A percentile compares a stretch with the other conserved stretches of the same genome.
Evolutionary conservation across 2,329 filamentous ascomycete species (phyloP).

Genomic region (Cladosporium oxysporum): DNA sequence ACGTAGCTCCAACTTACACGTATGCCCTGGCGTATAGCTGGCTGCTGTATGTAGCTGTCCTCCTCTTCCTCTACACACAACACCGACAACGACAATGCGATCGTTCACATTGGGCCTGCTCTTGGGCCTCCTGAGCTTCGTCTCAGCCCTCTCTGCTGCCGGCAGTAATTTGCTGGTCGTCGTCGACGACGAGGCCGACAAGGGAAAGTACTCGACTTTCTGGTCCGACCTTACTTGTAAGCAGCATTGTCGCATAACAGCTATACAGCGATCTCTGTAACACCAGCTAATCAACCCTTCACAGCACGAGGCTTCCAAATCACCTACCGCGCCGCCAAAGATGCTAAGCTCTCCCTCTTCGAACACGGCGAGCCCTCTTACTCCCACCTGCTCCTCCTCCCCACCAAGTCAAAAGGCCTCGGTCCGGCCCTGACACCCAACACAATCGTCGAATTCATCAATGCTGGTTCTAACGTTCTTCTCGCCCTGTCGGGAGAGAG

Average conservation of each 20-base stretch:
- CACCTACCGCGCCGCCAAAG: conserved; percentile 80
- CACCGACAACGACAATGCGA: conserved; percentile 32
- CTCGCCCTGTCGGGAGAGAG: conserved; percentile 75
- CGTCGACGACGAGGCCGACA: conserved; percentile 78
- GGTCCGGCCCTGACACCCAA: conserved; percentile 86
- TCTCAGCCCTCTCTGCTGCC: conserved; percentile 74
- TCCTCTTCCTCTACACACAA: background rate
- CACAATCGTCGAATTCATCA: conserved; percentile 85
- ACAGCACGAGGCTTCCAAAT: conserved; percentile 81
- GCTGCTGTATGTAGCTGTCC: conserved; percentile 1
- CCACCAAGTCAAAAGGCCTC: conserved; percentile 87
- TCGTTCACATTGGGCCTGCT: conserved; percentile 50
- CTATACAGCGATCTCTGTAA: background rate
- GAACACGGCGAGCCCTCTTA: conserved; percentile 82
- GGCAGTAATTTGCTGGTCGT: conserved; percentile 83
- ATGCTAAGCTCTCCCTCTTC: conserved; percentile 75
- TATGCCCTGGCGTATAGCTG: background rate
- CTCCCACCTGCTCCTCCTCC: conserved; percentile 88
- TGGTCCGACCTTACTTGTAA: conserved; percentile 70
- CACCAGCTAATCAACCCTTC: conserved; percentile 3
- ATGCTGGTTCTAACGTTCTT: conserved; percentile 87
- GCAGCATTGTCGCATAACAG: conserved; percentile 27
- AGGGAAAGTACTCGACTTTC: conserved; percentile 80
- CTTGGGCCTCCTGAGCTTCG: conserved; percentile 65
- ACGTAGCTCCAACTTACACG: conserved; percentile 18